Evolutionary conservation across 2,329 filamentous ascomycete species (phyloP).

Genomic region (Berkeleyomyces rouxiae): DNA sequence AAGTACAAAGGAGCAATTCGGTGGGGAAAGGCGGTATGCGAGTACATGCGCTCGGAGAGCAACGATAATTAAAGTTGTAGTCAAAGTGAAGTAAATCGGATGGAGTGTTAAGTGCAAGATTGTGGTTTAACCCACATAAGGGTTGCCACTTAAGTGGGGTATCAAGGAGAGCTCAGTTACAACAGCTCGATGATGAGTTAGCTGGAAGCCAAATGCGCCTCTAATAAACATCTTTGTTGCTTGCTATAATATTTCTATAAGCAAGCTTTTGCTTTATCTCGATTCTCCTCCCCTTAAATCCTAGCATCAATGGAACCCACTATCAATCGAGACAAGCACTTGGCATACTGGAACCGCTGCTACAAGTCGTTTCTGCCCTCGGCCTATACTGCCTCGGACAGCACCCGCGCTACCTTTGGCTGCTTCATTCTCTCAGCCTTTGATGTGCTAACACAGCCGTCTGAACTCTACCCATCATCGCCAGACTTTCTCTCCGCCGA

Average conservation of each 20-base stretch:
- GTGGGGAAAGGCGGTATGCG: constrained; percentile 31
- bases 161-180: background rate
- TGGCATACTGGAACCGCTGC: constrained; percentile 88
- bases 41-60: constrained; percentile 26
- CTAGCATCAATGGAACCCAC: constrained; percentile 7
- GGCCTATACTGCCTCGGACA: constrained; percentile 75
- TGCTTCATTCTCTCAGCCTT: constrained; percentile 80
- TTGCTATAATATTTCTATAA: background rate
- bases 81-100: background rate
- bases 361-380: constrained; percentile 65
- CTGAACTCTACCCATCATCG: constrained; percentile 22
- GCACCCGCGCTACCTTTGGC: constrained; percentile 73
- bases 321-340: constrained; percentile 49
- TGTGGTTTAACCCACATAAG: background rate
- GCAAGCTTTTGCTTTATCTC: background rate
- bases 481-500: constrained; percentile 31
- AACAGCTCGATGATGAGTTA: no score
- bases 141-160: background rate
- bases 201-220: background rate
- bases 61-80: background rate
- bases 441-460: constrained; percentile 55
- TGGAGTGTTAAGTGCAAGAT: background rate
- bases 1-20: constrained; percentile 32
- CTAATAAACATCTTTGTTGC: background rate
- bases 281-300: background rate